Evolutionary conservation across 805 yeast species (phyloP), one percentile per base, ranked within the genome.

Genomic region (Brettanomyces anomalus): DNA sequence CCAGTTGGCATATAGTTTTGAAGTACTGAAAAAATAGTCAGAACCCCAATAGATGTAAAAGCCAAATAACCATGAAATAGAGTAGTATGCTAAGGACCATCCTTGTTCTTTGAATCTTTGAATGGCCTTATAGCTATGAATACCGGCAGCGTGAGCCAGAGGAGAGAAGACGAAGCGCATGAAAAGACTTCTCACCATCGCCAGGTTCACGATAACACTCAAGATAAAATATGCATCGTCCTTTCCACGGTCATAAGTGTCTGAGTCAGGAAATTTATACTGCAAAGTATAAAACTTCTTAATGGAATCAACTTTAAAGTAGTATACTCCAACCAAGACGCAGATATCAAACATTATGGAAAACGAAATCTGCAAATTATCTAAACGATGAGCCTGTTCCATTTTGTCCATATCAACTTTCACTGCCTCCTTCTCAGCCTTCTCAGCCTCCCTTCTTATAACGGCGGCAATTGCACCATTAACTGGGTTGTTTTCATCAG

Each of bases 61-160:
- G 0, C 95, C 96, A 45, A 65, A 64, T 1, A 57, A 37, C 57
- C 79, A 79, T 8, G 85, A 72, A 10, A 63, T 50, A 5, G 72
- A 50, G 64, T 77, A 85, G 58, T 83, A 85, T 5, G 75, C 53
- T 15, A 76, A 58, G 30, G 76, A 67, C 96, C 96, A 88, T 40
- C 86, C 79, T 66, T 87, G 96, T 62, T 87, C 96, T 44, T 86
- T 83, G 56, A 85, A 87, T 45, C 96, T 72, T 43, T 74, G 74
- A 18, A 69, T 65, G 0, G 81, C 74, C 52, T 77, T 79, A 14
- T 57, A 59, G 2, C 70, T 62, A 33, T 60, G 60, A 39, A 84
- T 76, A 19, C 73, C 65, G 38, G 66, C 57, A 7, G 45, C 42
- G 18, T 49, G 50, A 2, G 86, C 86, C 39, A 79, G 53, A 16